Evolutionary conservation across 345 rosid genomes (phyloP).

Genomic region (Gossypium anomalum): DNA sequence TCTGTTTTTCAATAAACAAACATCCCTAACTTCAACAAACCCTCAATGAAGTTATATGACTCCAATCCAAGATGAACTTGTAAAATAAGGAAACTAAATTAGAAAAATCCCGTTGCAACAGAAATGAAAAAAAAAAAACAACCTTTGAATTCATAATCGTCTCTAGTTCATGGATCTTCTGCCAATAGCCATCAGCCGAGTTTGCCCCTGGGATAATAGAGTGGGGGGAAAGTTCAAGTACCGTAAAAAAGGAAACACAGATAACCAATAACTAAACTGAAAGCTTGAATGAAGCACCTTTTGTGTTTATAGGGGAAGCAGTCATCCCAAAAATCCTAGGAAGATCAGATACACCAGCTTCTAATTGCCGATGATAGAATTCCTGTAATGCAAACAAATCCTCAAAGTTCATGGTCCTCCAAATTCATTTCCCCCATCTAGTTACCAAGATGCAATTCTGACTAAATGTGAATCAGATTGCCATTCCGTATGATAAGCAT

Average conservation of each 20-base stretch:
- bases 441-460: not conserved
- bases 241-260: constrained; percentile 3
- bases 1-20: not conserved
- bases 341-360: constrained; percentile 29
- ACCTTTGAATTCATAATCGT: constrained; percentile 82
- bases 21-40: not conserved
- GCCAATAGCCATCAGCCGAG: constrained; percentile 44
- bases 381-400: constrained; percentile 47
- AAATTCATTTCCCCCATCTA: not conserved
- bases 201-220: constrained; percentile 36
- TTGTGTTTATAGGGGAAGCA: constrained; percentile 79
- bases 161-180: constrained; percentile 58
- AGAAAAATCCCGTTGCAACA: not conserved
- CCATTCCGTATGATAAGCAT: constrained; percentile 1
- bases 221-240: not conserved
- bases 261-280: not conserved
- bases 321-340: constrained; percentile 95
- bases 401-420: not conserved
- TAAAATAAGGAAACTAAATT: not conserved
- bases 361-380: constrained; percentile 54
- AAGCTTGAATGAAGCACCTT: constrained; percentile 41
- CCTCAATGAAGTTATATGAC: not conserved
- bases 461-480: not conserved
- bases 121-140: constrained; percentile 21
- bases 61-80: not conserved